Conservation (phyloP, 2,329 filamentous ascomycete species). For the Didymosphaeria variabile region DNA sequence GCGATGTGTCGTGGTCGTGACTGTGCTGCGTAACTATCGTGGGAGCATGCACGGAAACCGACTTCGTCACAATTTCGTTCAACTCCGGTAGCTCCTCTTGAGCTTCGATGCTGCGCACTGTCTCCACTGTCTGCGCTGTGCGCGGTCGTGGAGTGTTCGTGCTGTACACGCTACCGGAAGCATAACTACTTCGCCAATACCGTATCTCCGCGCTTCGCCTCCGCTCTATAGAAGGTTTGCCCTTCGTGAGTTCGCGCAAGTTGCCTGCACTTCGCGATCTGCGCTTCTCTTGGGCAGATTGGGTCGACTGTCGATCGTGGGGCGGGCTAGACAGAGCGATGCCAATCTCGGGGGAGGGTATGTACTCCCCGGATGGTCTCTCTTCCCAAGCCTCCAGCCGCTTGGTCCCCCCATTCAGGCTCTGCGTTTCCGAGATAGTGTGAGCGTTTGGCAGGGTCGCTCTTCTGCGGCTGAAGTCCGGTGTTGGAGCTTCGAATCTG, state of each 20-base stretch:
- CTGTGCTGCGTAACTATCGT: constrained; percentile 20
- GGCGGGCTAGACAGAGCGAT: constrained; percentile 47
- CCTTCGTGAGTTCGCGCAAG: constrained; percentile 43
- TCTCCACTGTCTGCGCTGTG: constrained; percentile 45
- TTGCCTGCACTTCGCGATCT: constrained; percentile 51
- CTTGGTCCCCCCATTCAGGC: constrained; percentile 37
- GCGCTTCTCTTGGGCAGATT: constrained; percentile 37
- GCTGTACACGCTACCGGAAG: constrained; percentile 44
- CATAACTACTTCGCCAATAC: constrained; percentile 47
- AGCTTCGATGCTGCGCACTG: constrained; percentile 35
- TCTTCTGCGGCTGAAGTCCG: constrained; percentile 38
- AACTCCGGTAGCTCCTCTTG: constrained; percentile 25
- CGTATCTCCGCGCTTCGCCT: constrained; percentile 48
- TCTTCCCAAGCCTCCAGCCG: constrained; percentile 42
- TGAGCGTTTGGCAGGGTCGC: constrained; percentile 47
- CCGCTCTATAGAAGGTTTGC: constrained; percentile 31
- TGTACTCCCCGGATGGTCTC: constrained; percentile 31
- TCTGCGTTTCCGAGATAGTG: constrained; percentile 35
- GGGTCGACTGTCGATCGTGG: constrained; percentile 19
- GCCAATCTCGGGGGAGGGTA: constrained; percentile 45
- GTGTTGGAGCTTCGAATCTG: constrained; percentile 38
- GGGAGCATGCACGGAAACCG: not conserved
- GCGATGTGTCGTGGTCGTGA: constrained; percentile 24
- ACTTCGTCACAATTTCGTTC: constrained; percentile 1
- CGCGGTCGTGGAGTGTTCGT: constrained; percentile 38